Base-by-base conservation (phyloP, 164 flowering plant species). In the Vitis rotundifolia region DNA sequence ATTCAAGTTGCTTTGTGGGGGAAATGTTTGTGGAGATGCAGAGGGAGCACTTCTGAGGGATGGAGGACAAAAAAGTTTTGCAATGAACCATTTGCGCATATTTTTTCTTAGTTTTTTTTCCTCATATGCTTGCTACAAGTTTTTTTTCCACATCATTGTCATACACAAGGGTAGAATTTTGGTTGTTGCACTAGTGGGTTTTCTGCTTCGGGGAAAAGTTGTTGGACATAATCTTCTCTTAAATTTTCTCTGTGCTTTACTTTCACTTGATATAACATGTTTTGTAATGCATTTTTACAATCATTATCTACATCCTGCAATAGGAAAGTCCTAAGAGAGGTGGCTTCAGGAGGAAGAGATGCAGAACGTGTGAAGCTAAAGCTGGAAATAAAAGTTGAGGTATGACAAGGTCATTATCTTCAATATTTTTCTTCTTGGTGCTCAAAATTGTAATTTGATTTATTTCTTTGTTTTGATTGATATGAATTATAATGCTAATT, bases 321-420 rank as follows among this genome's bases (percentile, higher is more conserved):
- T 49, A 92, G 99, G 86, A 95, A 95, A 77, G 94, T 95, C 64
- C 63, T 88, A 53, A 81, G 88, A 61, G 91, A 91, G 73, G 69
- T 53, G 29, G 90, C 90, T 61, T 80, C 90, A 54, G 96, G 98
- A 7, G 85, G 85, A 67, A 84, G 94, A 82, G 98, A 88, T 75
- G 84, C 99, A 0, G 97, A 89, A 63, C 88, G 96, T 48, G 83
- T 92, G 68, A 90, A 86, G 75, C 76, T 95, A 59, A 91, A 87
- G 78, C 71, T 95, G 75, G 94, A 92, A 84, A 83, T 95, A 14
- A 77, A 75, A 76, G 98, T 93, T 71, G 86, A 89, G 94, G 98
- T 94, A 79, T 48, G 54, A 49, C 11, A 15, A 22, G n/a, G 15
- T 29, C 15, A 6, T 13, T 28, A 28, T 14, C 15, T 64, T 31